Evolutionary conservation across 768 basidiomycete species (phyloP).

Genomic region (Mycena vulgaris): DNA sequence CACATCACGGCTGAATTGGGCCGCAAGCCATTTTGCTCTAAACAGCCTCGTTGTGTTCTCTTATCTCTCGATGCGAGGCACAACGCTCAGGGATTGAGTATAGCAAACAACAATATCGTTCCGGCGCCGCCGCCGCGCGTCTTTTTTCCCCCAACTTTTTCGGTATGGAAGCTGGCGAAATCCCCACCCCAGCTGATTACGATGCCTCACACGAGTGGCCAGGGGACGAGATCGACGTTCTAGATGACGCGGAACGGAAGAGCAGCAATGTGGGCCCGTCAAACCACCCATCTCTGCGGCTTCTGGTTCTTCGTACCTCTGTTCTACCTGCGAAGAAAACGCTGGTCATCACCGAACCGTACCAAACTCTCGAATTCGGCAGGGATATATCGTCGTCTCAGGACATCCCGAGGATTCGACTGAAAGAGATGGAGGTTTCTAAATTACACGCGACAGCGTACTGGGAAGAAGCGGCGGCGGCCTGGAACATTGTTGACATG

Average conservation of each 20-base stretch:
- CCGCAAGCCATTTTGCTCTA: too few relatives aligned
- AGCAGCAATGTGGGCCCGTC: constrained; percentile 18
- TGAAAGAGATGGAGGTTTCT: constrained; percentile 89
- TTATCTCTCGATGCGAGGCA: too few relatives aligned
- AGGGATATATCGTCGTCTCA: constrained; percentile 73
- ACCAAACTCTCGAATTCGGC: constrained; percentile 79
- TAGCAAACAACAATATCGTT: too few relatives aligned
- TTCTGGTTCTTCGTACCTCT: constrained; percentile 65
- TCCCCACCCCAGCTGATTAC: constrained; percentile 51
- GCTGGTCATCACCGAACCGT: constrained; percentile 62
- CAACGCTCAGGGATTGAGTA: too few relatives aligned
- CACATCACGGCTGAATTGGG: too few relatives aligned
- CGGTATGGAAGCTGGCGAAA: constrained; percentile 26
- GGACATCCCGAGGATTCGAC: constrained; percentile 73
- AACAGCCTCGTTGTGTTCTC: too few relatives aligned
- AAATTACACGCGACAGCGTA: constrained; percentile 85
- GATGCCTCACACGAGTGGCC: constrained; percentile 76
- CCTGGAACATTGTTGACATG: constrained; percentile 88
- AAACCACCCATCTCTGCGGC: constrained; percentile 20
- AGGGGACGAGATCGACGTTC: constrained; percentile 48
- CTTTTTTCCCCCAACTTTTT: too few relatives aligned
- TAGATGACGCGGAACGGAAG: background rate
- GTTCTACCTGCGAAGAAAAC: constrained; percentile 68
- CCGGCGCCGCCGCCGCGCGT: too few relatives aligned
- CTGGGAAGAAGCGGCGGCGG: constrained; percentile 67